phyloP scores from a whole-genome alignment of 140 eudicot species.

The Flaveria floridana region DNA sequence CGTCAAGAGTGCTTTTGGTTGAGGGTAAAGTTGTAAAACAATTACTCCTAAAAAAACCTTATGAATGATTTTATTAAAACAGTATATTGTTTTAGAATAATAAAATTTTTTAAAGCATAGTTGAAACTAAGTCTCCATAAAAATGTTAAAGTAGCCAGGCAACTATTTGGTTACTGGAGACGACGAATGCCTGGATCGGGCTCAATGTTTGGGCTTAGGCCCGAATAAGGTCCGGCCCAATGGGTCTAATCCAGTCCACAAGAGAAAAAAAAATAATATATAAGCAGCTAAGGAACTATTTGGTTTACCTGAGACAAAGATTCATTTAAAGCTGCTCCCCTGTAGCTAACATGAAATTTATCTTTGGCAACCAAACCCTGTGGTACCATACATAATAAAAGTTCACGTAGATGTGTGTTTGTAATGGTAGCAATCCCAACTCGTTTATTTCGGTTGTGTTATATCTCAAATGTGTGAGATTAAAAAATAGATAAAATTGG shows the following conservation, averaged over 20 bases:
- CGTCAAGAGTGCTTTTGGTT: background rate
- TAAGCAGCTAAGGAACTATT: background rate
- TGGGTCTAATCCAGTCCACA: background rate
- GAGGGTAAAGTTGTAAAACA: background rate
- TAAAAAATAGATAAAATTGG: background rate
- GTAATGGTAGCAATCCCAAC: background rate
- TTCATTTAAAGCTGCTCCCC: conserved; percentile 76
- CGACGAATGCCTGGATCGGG: background rate
- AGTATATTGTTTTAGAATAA: background rate
- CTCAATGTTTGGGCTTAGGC: background rate
- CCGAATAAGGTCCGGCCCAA: background rate
- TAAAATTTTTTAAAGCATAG: background rate
- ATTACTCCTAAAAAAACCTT: background rate
- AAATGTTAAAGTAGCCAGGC: background rate
- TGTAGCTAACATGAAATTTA: conserved; percentile 84
- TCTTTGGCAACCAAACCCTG: conserved; percentile 91
- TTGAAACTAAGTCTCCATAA: background rate
- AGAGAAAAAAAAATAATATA: background rate
- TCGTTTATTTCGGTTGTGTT: background rate
- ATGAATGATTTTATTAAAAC: background rate
- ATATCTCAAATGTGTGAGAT: background rate
- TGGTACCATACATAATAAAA: conserved; percentile 1
- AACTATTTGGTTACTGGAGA: background rate
- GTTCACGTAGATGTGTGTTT: background rate
- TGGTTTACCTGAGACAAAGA: conserved; percentile 79